Conservation (phyloP, 2,329 filamentous ascomycete genomes). For the Tricladium varicosporioides region DNA sequence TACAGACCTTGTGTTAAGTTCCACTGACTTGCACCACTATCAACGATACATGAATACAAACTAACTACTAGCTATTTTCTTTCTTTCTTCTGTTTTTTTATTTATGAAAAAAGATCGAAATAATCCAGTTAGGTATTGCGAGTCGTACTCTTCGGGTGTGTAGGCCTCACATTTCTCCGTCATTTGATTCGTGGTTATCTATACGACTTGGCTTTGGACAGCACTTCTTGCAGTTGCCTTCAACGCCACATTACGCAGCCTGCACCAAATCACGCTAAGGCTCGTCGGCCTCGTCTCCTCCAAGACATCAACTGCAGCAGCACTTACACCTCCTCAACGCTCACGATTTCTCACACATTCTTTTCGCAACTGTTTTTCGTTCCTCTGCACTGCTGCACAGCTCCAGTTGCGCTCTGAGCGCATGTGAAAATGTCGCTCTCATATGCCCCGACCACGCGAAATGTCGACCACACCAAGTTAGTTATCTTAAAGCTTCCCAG, state of each 20-base stretch:
- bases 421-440: conserved; percentile 28
- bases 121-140: too few species aligned
- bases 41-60: too few species aligned
- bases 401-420: conserved; percentile 18
- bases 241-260: conserved; percentile 19
- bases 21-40: too few species aligned
- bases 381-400: background rate
- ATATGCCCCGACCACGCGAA: conserved; percentile 31
- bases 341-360: background rate
- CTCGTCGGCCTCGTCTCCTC: conserved; percentile 1
- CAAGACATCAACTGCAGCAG: background rate
- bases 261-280: conserved; percentile 2
- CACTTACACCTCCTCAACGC: background rate
- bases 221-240: background rate
- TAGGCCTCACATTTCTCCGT: too few species aligned
- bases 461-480: conserved; percentile 35
- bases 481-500: conserved; percentile 18
- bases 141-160: too few species aligned
- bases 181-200: too few species aligned
- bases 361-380: background rate
- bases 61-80: too few species aligned
- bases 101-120: too few species aligned
- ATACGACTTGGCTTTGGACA: background rate
- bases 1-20: too few species aligned
- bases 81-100: too few species aligned